Evolutionary conservation across 2,329 filamentous ascomycete genomes (phyloP).

Genomic region (Geoglossum cookeanum): DNA sequence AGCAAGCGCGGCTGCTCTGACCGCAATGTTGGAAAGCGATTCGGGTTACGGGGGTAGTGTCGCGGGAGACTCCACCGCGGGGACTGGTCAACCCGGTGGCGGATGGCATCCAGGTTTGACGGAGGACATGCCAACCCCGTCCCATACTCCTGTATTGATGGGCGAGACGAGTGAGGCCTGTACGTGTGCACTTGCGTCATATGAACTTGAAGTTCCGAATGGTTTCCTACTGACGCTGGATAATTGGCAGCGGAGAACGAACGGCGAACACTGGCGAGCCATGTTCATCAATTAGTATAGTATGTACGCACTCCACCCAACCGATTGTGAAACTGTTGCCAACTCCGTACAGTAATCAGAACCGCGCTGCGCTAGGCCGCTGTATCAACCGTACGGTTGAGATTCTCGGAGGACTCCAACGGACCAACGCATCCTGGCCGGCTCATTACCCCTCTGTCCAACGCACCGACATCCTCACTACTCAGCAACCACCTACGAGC

Average conservation of each 20-base stretch:
- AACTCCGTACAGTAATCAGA: constrained; percentile 45
- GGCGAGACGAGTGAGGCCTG: constrained; percentile 29
- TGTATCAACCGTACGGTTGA: constrained; percentile 78
- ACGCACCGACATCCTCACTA: constrained; percentile 27
- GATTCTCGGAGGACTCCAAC: constrained; percentile 61
- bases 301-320: constrained; percentile 14
- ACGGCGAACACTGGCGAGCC: constrained; percentile 51
- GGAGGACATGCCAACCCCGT: constrained; percentile 37
- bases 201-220: not conserved
- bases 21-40: constrained; percentile 66
- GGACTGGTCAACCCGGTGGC: constrained; percentile 20
- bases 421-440: constrained; percentile 83
- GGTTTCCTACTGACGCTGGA: not conserved
- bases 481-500: constrained; percentile 27
- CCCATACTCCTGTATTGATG: constrained; percentile 30
- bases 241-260: constrained; percentile 35
- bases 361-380: constrained; percentile 68
- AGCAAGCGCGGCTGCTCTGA: constrained; percentile 60
- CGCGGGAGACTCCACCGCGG: constrained; percentile 35
- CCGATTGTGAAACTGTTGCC: not conserved
- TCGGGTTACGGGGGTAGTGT: constrained; percentile 83
- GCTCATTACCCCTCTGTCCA: constrained; percentile 84
- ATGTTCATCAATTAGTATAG: constrained; percentile 85
- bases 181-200: constrained; percentile 8
- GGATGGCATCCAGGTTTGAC: constrained; percentile 36